Base-by-base conservation (phyloP, 2,329 filamentous ascomycete species). In the Exophiala sp. region DNA sequence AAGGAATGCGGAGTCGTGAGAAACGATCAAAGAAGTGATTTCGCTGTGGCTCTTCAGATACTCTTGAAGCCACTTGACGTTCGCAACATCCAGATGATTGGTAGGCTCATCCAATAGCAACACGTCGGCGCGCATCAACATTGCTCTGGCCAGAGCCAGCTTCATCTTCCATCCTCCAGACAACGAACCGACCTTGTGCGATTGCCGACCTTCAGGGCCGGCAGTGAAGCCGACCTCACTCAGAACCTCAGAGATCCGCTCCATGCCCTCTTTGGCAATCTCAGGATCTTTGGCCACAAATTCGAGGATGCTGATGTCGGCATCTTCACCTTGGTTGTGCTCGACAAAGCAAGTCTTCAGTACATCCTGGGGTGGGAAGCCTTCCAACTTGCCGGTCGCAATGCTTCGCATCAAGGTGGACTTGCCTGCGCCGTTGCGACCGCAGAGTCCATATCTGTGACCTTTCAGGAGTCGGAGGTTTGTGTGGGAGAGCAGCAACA, bases 161-260 rank as follows among this genome's bases (percentile, higher is more conserved):
- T 98, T 98, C 93, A 98, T 98, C 80, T 97, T 97, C 93, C 93
- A 98, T 66, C 93, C 93, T 72, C 93, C 93, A 37, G 93, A 97
- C 29, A 98, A 73, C 16, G 91, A 96, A 61, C 93, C 93, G 52
- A 98, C 93, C 62, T 85, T 87, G 67, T 96, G 82, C 4, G 83
- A 79, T 70, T 97, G 93, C 53, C 88, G 82, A 52, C 91, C 93
- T 59, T 93, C 86, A 0, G 89, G 88, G 2, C 91, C 91, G 55
- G 86, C 72, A 18, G 87, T 94, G 73, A 98, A 98, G 37, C 94
- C 94, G 63, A 98, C 93, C 68, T 97, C 90, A 43, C 82, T 78
- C 55, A 98, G 72, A 54, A 97, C 91, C 52, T 81, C 76, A 1
- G 83, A 83, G 60, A 98, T 95, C 57, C 88, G 85, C 60, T 93